Evolutionary conservation across 148 eudicot genomes (phyloP).

Genomic region (Rhododendron simsii): DNA sequence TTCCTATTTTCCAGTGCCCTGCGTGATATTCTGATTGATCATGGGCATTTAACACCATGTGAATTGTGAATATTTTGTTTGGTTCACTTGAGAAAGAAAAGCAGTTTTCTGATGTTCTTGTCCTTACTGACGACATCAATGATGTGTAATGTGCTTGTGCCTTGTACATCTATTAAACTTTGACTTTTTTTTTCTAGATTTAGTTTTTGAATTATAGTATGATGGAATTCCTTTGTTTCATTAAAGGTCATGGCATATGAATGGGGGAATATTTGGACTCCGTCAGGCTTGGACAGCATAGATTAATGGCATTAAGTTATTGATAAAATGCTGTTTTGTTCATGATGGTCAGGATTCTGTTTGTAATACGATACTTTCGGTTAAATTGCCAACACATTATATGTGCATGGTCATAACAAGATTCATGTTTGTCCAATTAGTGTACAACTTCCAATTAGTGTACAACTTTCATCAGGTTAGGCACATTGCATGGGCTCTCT

Average conservation of each 20-base stretch:
- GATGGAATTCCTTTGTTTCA: neutral
- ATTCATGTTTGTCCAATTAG: neutral
- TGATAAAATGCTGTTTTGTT: neutral
- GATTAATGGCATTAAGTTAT: neutral
- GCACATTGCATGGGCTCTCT: neutral
- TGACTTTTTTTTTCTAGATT: neutral
- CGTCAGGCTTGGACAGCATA: neutral
- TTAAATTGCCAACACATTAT: neutral
- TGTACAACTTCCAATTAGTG: neutral
- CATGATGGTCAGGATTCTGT: neutral
- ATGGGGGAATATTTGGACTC: neutral
- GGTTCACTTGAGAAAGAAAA: constrained; percentile 2
- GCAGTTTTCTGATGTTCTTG: neutral
- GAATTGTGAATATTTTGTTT: neutral
- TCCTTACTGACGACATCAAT: neutral
- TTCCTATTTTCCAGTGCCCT: neutral
- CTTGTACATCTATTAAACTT: neutral
- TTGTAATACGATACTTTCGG: neutral
- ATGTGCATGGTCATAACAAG: neutral
- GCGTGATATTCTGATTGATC: neutral
- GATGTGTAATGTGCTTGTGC: neutral
- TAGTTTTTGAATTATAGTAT: neutral
- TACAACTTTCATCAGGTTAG: neutral
- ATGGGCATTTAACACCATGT: neutral
- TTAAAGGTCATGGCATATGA: neutral